phyloP scores from a whole-genome alignment of 1,284 basidiomycete genomes.

The Trichosporon sp. region DNA sequence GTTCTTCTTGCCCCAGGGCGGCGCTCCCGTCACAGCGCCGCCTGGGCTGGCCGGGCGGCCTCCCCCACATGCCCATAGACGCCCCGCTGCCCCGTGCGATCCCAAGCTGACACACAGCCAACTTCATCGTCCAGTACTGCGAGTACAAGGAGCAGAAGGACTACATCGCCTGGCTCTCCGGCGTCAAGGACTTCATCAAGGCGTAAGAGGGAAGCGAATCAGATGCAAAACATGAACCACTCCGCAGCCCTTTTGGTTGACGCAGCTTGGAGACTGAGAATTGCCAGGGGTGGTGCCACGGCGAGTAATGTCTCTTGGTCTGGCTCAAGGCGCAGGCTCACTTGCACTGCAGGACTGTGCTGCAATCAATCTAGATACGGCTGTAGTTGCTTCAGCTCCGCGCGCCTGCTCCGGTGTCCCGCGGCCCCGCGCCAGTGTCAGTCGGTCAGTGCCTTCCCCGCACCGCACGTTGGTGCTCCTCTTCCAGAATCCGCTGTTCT shows the following conservation, averaged over 20 bases:
- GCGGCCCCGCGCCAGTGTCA: background rate
- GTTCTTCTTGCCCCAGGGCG: no score
- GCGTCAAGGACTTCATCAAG: conserved; percentile 80
- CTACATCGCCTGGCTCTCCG: conserved; percentile 83
- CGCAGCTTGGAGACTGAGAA: no score
- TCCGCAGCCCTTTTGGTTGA: no score
- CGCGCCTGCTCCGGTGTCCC: background rate
- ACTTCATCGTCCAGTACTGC: conserved; percentile 77
- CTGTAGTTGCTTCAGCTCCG: background rate
- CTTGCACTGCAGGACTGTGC: no score
- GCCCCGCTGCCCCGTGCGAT: no score
- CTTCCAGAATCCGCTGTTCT: background rate
- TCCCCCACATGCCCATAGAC: no score
- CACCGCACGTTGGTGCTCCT: background rate
- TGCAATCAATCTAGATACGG: background rate
- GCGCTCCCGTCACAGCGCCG: no score
- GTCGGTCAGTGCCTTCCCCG: background rate
- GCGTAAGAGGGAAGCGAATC: conserved; percentile 3
- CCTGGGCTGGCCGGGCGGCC: no score
- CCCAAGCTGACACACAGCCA: conserved; percentile 43
- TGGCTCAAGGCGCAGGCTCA: no score
- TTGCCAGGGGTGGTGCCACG: no score
- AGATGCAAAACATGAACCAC: conserved; percentile 16
- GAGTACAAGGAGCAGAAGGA: conserved; percentile 92
- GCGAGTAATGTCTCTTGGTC: no score